A percentile compares a stretch with the other conserved stretches of the same genome.
phyloP scores from a whole-genome alignment of 2,329 filamentous ascomycete species.

The Septoria linicola region DNA sequence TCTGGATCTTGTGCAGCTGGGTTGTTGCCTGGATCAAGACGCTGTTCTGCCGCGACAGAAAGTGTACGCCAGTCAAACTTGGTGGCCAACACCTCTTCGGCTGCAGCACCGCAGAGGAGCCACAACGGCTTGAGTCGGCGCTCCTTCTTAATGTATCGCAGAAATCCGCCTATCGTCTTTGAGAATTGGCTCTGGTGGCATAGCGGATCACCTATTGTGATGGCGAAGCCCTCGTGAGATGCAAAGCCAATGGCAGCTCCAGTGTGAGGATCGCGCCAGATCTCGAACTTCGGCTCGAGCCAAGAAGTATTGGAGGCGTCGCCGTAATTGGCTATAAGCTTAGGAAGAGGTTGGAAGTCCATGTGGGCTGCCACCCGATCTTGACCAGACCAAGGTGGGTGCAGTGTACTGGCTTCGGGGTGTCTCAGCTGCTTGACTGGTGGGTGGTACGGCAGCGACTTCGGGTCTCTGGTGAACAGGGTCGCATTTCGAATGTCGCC shows the following conservation, averaged over 20 bases:
- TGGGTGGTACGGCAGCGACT: slow-evolving; percentile 73
- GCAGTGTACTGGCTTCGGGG: slow-evolving; percentile 80
- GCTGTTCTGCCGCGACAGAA: slow-evolving; percentile 85
- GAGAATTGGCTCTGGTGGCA: slow-evolving; percentile 76
- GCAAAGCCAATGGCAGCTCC: slow-evolving; percentile 86
- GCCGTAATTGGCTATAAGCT: slow-evolving; percentile 92
- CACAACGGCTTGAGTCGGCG: slow-evolving; percentile 76
- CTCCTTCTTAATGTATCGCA: slow-evolving; percentile 72
- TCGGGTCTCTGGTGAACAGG: slow-evolving; percentile 83
- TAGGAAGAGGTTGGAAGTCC: slow-evolving; percentile 71
- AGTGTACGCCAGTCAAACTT: slow-evolving; percentile 85
- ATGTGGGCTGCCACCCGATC: slow-evolving; percentile 49
- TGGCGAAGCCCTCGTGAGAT: slow-evolving; percentile 71
- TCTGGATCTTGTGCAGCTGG: slow-evolving; percentile 64
- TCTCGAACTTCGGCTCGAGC: slow-evolving; percentile 82
- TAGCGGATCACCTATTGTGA: slow-evolving; percentile 83
- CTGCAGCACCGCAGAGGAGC: slow-evolving; percentile 77
- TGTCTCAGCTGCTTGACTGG: slow-evolving; percentile 68
- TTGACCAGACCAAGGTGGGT: slow-evolving; percentile 61
- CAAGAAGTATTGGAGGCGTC: slow-evolving; percentile 93
- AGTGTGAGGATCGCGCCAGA: slow-evolving; percentile 77
- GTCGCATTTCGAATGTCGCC: slow-evolving; percentile 88
- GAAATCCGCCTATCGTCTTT: slow-evolving; percentile 70
- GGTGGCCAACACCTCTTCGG: slow-evolving; percentile 76
- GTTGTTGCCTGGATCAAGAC: slow-evolving; percentile 72